Evolutionary conservation across 805 yeast genomes (phyloP).

Genomic region (Saturnispora hagleri): DNA sequence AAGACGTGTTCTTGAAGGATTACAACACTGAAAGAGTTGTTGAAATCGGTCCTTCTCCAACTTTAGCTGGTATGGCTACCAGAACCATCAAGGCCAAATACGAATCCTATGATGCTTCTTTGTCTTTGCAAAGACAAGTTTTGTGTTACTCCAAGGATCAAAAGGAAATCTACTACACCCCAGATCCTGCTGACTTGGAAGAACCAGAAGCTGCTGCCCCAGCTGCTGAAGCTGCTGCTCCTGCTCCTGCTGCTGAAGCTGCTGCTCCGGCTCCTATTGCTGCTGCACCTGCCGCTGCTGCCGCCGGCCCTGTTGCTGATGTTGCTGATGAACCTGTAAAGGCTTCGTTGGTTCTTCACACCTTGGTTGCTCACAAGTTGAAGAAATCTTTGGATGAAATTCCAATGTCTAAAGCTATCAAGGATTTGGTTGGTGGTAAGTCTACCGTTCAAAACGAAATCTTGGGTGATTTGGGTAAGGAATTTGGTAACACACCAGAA

Average conservation of each 20-base stretch:
- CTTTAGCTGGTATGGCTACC: conserved; percentile 97
- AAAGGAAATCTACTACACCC: conserved; percentile 91
- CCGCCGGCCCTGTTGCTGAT: conserved; percentile 74
- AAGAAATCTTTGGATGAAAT: conserved; percentile 83
- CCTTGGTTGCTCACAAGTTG: conserved; percentile 89
- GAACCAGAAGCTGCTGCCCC: conserved; percentile 25
- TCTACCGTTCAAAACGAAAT: conserved; percentile 98
- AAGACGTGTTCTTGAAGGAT: conserved; percentile 91
- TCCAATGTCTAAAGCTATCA: conserved; percentile 86
- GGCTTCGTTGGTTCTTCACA: conserved; percentile 75
- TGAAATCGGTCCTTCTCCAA: conserved; percentile 98
- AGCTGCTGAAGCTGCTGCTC: conserved; percentile 26
- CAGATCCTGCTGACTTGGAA: conserved; percentile 55
- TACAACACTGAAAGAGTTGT: conserved; percentile 95
- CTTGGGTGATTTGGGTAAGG: conserved; percentile 97
- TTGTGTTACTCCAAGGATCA: conserved; percentile 93
- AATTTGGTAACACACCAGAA: conserved; percentile 96
- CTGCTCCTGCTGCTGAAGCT: conserved; percentile 37
- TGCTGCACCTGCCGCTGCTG: conserved; percentile 51
- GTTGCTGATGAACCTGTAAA: conserved; percentile 85
- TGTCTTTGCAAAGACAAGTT: conserved; percentile 87
- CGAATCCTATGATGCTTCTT: conserved; percentile 96
- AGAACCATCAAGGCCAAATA: conserved; percentile 92
- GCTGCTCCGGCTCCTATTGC: conserved; percentile 48
- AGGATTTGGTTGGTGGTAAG: conserved; percentile 96